phyloP scores from a whole-genome alignment of 129 eudicot genomes.

The Artemisia argyi region DNA sequence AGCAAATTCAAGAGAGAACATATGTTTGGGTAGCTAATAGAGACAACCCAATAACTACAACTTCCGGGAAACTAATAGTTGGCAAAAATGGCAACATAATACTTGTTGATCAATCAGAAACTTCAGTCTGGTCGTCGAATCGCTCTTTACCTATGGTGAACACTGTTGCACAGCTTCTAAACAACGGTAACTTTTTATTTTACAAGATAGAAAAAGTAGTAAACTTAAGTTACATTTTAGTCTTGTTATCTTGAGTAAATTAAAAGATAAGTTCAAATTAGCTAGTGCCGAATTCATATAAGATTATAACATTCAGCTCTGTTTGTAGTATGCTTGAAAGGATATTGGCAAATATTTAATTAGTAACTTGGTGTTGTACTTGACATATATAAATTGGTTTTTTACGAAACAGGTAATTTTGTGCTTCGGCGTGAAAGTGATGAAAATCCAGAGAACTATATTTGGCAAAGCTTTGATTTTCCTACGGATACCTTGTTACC shows the following conservation, averaged over 20 bases:
- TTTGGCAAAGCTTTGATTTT: constrained; percentile 69
- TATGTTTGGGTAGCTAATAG: constrained; percentile 79
- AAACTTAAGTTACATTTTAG: too few relatives aligned
- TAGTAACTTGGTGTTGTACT: too few relatives aligned
- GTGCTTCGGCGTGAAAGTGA: constrained; percentile 43
- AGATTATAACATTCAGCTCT: too few relatives aligned
- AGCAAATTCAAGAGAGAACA: constrained; percentile 30
- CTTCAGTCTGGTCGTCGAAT: constrained; percentile 47
- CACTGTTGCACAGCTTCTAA: constrained; percentile 51
- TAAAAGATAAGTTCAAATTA: too few relatives aligned
- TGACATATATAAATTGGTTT: background rate
- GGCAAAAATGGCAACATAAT: constrained; percentile 38
- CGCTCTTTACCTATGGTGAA: constrained; percentile 20
- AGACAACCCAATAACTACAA: constrained; percentile 45
- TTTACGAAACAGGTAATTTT: constrained; percentile 41
- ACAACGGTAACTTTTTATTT: too few relatives aligned
- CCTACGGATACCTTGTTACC: constrained; percentile 73
- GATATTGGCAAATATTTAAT: too few relatives aligned
- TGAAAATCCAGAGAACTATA: constrained; percentile 32
- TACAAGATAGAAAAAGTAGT: too few relatives aligned
- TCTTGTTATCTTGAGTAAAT: too few relatives aligned
- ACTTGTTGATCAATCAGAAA: constrained; percentile 20
- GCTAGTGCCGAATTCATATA: too few relatives aligned
- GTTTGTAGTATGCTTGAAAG: too few relatives aligned
- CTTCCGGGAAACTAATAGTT: constrained; percentile 34